A percentile compares a stretch with the other conserved stretches of the same genome.
These are phyloP conservation scores for Penicillium egyptiacum DNA, from an alignment of 495 filamentous ascomycete genomes.

Conservation along the genomic window DNA sequence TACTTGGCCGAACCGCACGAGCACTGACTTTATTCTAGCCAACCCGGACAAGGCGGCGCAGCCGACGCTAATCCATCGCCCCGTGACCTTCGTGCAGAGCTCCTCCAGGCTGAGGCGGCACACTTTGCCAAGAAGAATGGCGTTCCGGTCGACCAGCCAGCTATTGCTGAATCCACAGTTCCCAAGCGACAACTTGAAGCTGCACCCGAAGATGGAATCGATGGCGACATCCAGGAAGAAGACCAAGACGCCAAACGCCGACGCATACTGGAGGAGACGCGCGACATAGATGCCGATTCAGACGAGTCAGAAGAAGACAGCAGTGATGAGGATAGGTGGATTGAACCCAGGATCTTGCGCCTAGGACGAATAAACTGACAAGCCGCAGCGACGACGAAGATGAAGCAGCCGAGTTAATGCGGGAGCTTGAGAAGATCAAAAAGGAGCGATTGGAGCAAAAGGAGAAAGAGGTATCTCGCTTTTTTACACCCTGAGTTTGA, in stretches of 20 bases:
- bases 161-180: conserved; percentile 36
- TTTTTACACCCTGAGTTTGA: neutral
- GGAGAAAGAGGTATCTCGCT: conserved; percentile 66
- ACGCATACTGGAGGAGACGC: conserved; percentile 82
- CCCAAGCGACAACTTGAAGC: conserved; percentile 70
- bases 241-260: conserved; percentile 82
- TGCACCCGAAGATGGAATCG: conserved; percentile 24
- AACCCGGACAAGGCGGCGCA: conserved; percentile 86
- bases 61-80: conserved; percentile 57
- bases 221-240: conserved; percentile 45
- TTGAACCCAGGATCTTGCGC: neutral
- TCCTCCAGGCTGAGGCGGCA: conserved; percentile 81
- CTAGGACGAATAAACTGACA: conserved; percentile 12
- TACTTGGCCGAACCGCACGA: neutral
- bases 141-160: conserved; percentile 43
- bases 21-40: conserved; percentile 44
- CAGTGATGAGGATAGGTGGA: conserved; percentile 67
- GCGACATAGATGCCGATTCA: conserved; percentile 89
- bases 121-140: conserved; percentile 85
- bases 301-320: conserved; percentile 67
- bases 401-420: conserved; percentile 83
- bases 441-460: conserved; percentile 82
- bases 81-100: conserved; percentile 87
- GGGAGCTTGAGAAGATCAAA: conserved; percentile 94
- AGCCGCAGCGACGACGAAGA: conserved; percentile 69